Evolutionary conservation across 2,329 filamentous ascomycete genomes (phyloP).

Genomic region (Xylariales sp.): DNA sequence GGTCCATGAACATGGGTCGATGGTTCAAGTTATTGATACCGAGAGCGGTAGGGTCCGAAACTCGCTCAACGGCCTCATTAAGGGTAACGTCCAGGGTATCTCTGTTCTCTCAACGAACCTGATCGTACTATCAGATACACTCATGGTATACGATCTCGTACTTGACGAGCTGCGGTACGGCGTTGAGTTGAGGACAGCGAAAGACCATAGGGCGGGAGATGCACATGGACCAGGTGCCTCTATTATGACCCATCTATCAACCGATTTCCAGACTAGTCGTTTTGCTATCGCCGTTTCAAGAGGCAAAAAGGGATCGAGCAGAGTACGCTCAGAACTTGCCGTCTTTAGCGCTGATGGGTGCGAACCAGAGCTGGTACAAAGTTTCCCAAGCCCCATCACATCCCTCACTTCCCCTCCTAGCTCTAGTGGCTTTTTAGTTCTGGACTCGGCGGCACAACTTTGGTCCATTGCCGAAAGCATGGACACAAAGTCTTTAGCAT

Average conservation of each 20-base stretch:
- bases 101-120: conserved; percentile 79
- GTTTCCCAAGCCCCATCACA: conserved; percentile 69
- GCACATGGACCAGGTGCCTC: conserved; percentile 51
- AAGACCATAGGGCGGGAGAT: conserved; percentile 46
- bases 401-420: conserved; percentile 73
- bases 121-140: conserved; percentile 76
- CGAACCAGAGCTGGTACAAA: conserved; percentile 68
- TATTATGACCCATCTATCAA: conserved; percentile 74
- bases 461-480: conserved; percentile 71
- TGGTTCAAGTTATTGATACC: conserved; percentile 82
- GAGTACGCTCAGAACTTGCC: conserved; percentile 65
- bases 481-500: conserved; percentile 62
- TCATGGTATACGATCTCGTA: conserved; percentile 87
- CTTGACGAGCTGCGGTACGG: conserved; percentile 78
- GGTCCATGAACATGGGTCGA: conserved; percentile 65
- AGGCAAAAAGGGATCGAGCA: conserved; percentile 50
- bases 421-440: conserved; percentile 77
- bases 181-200: conserved; percentile 60
- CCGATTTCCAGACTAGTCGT: conserved; percentile 72
- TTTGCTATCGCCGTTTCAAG: conserved; percentile 70
- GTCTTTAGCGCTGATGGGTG: conserved; percentile 74
- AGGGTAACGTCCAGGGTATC: conserved; percentile 73
- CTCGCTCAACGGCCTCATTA: conserved; percentile 75
- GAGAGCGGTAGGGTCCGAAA: conserved; percentile 73
- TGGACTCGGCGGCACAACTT: conserved; percentile 82